Evolutionary conservation across 257 asterid species (phyloP).

Genomic region (Catharanthus roseus): DNA sequence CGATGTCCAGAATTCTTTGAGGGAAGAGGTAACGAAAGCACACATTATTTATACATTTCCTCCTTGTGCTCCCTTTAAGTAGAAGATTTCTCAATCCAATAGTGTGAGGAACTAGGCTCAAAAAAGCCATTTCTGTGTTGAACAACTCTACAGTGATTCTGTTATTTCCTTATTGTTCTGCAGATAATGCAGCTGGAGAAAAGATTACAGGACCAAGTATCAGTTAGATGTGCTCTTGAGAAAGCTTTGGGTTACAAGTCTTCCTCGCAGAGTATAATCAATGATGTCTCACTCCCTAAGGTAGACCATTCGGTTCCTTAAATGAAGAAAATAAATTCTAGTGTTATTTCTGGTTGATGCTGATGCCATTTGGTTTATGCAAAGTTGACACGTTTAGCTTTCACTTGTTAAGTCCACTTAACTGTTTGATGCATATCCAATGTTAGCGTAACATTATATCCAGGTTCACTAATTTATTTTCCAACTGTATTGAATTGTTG

Average conservation of each 20-base stretch:
- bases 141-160: constrained; percentile 1
- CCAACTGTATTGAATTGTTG: constrained; percentile 7
- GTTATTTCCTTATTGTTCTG: background rate
- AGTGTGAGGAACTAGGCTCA: background rate
- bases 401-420: background rate
- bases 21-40: constrained; percentile 62
- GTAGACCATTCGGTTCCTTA: constrained; percentile 25
- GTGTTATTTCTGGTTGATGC: background rate
- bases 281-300: constrained; percentile 62
- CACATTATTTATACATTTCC: constrained; percentile 6
- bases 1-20: constrained; percentile 61
- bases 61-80: constrained; percentile 1
- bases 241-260: constrained; percentile 75
- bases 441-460: background rate
- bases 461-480: background rate
- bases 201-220: constrained; percentile 74
- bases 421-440: background rate
- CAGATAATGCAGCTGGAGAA: constrained; percentile 78
- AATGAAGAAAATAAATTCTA: constrained; percentile 2
- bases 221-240: constrained; percentile 81
- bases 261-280: constrained; percentile 35
- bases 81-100: background rate
- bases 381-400: background rate
- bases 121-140: background rate
- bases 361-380: background rate